Evolutionary conservation across 495 filamentous ascomycete genomes (phyloP), one percentile per base, ranked within the genome.

Genomic region (Talaromyces liani): DNA sequence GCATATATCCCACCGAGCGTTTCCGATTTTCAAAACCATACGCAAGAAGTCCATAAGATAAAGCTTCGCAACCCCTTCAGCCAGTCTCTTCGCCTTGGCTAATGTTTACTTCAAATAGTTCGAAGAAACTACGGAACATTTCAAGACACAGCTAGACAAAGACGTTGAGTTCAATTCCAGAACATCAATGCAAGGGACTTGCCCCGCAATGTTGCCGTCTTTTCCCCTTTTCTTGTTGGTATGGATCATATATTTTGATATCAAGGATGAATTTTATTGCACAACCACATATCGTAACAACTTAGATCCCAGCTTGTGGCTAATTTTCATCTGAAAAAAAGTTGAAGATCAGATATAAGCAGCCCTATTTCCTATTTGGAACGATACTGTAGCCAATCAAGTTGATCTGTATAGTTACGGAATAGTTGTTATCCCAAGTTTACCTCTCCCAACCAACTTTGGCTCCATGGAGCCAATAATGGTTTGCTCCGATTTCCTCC

Each of bases 21-120:
- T 34, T 22, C 53, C 18, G 16, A 47, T 54, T 66, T 63, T 55
- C 51, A 66, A 60, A 66, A 63, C 20, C 65, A 63, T 27, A 60
- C 61, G 55, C 51, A 63, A 33, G 31, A 25, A 51, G 60, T 66
- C 25, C 64, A 65, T 41, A 60, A 54, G 47, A 53, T 53, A 53
- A 22, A 53, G 24, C 47, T 53, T 53, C 47, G 47, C 6, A 34
- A 60, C 22, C 58, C 58, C 39, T 60, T 45, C 58, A 34, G n/a
- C 47, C 47, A 24, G n/a, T 53, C 47, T 53, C 47, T 53, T 24
- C 47, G 18, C 47, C 47, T 53, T 53, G 18, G 18, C 47, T 53
- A 53, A 53, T 53, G 47, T 53, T 53, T 53, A 53, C 47, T 53
- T 53, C 47, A 22, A 53, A 53, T 53, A 53, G n/a, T 53, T 53